These are phyloP conservation scores for Saccharomyces pastorianus DNA, from an alignment of 1,139 yeast genomes.

Conservation along the genomic window DNA sequence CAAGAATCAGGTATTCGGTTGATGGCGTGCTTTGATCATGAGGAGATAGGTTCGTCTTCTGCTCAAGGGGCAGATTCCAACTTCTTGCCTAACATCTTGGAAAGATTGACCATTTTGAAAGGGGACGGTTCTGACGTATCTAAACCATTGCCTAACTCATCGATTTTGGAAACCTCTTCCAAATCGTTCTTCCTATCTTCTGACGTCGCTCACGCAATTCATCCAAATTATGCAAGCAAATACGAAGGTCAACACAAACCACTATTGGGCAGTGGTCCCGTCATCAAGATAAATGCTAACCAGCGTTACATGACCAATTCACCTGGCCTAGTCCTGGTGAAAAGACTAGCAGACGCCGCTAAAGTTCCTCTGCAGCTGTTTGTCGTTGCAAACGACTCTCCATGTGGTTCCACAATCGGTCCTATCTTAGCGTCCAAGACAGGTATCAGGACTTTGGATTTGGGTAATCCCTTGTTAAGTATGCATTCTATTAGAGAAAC, in stretches of 20 bases:
- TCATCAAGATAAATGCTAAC: conserved; percentile 85
- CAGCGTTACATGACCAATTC: conserved; percentile 94
- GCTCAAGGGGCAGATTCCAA: conserved; percentile 97
- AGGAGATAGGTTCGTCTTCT: conserved; percentile 85
- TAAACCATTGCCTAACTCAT: conserved; percentile 26
- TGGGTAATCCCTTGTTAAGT: conserved; percentile 89
- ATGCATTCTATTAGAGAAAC: conserved; percentile 97
- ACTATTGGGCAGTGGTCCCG: conserved; percentile 79
- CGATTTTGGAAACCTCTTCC: conserved; percentile 58
- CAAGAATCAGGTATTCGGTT: conserved; percentile 54
- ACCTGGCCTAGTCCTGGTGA: conserved; percentile 73
- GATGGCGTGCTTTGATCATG: conserved; percentile 85
- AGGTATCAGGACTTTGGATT: conserved; percentile 82
- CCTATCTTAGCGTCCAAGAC: conserved; percentile 84
- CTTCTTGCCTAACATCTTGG: conserved; percentile 69
- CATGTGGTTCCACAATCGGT: conserved; percentile 96
- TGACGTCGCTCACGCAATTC: conserved; percentile 95
- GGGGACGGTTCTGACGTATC: conserved; percentile 33
- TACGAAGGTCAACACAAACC: conserved; percentile 80
- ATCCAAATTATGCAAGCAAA: conserved; percentile 74
- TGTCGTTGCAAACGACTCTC: conserved; percentile 84
- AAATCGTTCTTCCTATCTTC: conserved; percentile 85
- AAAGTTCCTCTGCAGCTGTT: conserved; percentile 70
- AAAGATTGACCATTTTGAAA: conserved; percentile 49
- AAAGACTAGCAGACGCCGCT: conserved; percentile 59